Percentiles rank a stretch among this genome's conserved stretches.
Evolutionary conservation across 257 asterid species (phyloP).

Genomic region (Plantago elongata): DNA sequence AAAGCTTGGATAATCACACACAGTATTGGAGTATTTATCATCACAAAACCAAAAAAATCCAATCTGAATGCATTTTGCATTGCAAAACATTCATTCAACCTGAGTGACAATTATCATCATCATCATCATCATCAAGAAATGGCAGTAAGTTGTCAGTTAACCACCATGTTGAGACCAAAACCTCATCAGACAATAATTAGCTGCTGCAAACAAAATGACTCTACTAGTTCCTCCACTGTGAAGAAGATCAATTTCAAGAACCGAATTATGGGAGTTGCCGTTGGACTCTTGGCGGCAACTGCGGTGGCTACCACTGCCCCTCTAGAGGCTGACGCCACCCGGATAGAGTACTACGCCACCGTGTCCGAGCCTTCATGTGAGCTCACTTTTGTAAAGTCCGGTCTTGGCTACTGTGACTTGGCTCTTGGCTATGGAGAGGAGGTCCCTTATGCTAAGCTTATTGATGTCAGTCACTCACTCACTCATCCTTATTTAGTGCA

Average conservation of each 20-base stretch:
- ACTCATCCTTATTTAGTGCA: neutral
- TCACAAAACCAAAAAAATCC: neutral
- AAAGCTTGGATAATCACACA: too few relatives aligned
- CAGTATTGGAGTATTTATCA: too few relatives aligned
- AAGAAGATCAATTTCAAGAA: constrained; percentile 31
- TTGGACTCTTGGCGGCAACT: constrained; percentile 67
- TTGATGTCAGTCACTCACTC: constrained; percentile 44
- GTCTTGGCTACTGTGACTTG: constrained; percentile 87
- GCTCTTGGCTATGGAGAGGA: constrained; percentile 64
- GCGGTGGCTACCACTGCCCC: constrained; percentile 55
- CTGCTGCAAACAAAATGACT: constrained; percentile 31
- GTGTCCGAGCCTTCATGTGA: constrained; percentile 75
- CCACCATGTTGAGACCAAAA: constrained; percentile 32
- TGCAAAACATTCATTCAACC: constrained; percentile 4
- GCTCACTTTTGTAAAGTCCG: constrained; percentile 62
- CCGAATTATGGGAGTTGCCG: constrained; percentile 45
- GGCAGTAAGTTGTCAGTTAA: constrained; percentile 58
- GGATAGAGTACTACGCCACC: constrained; percentile 85
- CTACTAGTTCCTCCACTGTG: constrained; percentile 9
- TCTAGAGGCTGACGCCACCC: constrained; percentile 68
- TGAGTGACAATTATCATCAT: too few relatives aligned
- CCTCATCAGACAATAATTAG: constrained; percentile 21
- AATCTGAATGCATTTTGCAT: neutral
- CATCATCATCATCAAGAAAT: constrained; percentile 17
- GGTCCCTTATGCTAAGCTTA: constrained; percentile 69